These are phyloP conservation scores for Meyerozyma sp. DNA, from an alignment of 1,139 yeast species.

Conservation along the genomic window DNA sequence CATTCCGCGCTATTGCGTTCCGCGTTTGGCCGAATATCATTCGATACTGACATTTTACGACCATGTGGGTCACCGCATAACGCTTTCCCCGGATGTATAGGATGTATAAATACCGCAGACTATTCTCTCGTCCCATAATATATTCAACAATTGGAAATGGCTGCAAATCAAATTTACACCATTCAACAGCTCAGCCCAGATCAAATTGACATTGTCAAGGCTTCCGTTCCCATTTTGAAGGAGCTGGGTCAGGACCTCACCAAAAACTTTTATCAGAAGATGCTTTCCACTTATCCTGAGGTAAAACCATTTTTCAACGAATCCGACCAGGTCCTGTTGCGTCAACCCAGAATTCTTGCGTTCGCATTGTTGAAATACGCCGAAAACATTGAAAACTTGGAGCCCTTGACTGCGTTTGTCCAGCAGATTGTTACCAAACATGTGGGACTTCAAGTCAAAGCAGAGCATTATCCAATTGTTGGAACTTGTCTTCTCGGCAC, in stretches of 20 bases:
- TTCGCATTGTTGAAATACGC: conserved; percentile 60
- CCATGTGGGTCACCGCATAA: no score
- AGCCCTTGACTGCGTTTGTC: conserved; percentile 50
- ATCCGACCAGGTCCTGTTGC: conserved; percentile 49
- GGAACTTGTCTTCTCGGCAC: conserved; percentile 53
- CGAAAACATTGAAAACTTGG: conserved; percentile 54
- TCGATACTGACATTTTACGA: no score
- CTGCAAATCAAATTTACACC: conserved; percentile 9
- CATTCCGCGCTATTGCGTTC: no score
- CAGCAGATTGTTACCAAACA: conserved; percentile 61
- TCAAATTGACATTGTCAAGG: conserved; percentile 40
- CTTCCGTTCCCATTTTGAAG: conserved; percentile 57
- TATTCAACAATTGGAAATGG: background rate
- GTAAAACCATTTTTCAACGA: conserved; percentile 57
- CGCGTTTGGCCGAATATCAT: no score
- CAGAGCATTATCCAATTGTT: conserved; percentile 64
- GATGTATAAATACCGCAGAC: no score
- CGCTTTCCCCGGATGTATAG: no score
- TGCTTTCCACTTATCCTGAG: conserved; percentile 50
- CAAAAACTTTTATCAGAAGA: conserved; percentile 46
- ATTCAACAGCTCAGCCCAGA: conserved; percentile 19
- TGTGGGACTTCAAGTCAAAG: conserved; percentile 54
- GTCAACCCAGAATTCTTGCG: conserved; percentile 64
- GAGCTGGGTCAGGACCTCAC: conserved; percentile 53
- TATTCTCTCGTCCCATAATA: no score